A percentile compares a stretch with the other conserved stretches of the same genome.
These are phyloP conservation scores for Lactarius trivialis DNA, from an alignment of 768 basidiomycete genomes.

Conservation along the genomic window DNA sequence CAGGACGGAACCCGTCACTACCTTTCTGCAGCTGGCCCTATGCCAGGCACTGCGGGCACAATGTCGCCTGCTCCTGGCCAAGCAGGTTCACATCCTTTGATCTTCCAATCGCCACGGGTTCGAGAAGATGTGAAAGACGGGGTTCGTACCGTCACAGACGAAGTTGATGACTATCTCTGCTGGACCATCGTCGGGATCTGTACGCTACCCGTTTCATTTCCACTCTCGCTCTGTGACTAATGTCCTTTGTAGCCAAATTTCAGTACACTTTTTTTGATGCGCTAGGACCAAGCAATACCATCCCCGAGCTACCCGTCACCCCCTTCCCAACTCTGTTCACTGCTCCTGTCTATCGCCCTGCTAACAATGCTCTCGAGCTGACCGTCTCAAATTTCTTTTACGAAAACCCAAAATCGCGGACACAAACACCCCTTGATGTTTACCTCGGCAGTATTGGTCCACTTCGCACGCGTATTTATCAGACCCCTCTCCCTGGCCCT, in stretches of 20 bases:
- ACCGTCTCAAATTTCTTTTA: constrained; percentile 88
- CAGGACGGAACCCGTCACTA: constrained; percentile 81
- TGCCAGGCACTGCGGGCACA: constrained; percentile 66
- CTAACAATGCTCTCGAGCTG: constrained; percentile 70
- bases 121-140: constrained; percentile 79
- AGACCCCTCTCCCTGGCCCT: constrained; percentile 62
- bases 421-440: constrained; percentile 71
- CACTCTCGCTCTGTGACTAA: constrained; percentile 11
- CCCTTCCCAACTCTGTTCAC: constrained; percentile 86
- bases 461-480: constrained; percentile 69
- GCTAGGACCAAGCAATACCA: constrained; percentile 68
- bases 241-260: constrained; percentile 62
- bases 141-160: constrained; percentile 66
- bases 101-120: constrained; percentile 75
- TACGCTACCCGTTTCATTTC: constrained; percentile 36
- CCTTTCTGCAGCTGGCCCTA: constrained; percentile 80
- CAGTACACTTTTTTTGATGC: constrained; percentile 94
- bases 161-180: constrained; percentile 91
- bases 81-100: constrained; percentile 71
- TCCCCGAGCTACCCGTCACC: constrained; percentile 76
- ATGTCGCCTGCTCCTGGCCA: constrained; percentile 73
- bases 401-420: constrained; percentile 56
- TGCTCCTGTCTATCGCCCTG: constrained; percentile 64
- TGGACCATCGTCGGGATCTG: constrained; percentile 97
- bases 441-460: constrained; percentile 90